Percentiles rank a stretch among this genome's conserved stretches.
phyloP scores from a whole-genome alignment of 106 monocot genomes.

The Xerophyta viscosa region DNA sequence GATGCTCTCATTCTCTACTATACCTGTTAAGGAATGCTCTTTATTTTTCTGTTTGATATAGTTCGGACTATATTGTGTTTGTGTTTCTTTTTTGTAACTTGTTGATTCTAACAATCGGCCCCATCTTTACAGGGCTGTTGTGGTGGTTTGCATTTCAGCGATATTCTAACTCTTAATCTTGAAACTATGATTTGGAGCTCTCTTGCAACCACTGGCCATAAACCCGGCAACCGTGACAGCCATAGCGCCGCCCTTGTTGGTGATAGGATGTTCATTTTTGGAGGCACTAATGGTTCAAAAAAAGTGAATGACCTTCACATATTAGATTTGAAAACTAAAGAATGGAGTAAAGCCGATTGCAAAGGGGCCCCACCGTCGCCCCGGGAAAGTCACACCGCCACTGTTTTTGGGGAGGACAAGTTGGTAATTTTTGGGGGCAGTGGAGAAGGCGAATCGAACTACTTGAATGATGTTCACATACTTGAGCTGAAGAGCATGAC shows the following conservation, averaged over 20 bases:
- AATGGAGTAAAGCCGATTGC: conserved; percentile 74
- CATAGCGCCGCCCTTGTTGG: conserved; percentile 54
- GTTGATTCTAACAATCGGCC: background rate
- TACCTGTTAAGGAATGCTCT: no score
- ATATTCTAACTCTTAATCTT: conserved; percentile 65
- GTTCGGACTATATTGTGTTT: no score
- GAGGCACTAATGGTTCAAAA: conserved; percentile 76
- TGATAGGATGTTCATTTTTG: conserved; percentile 61
- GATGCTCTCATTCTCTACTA: no score
- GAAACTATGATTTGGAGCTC: conserved; percentile 76
- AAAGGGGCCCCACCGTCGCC: conserved; percentile 56
- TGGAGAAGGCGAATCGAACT: conserved; percentile 82
- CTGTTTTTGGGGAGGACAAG: conserved; percentile 39
- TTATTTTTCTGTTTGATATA: no score
- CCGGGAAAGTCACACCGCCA: conserved; percentile 78
- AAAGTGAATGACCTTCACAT: conserved; percentile 87
- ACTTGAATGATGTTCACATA: conserved; percentile 84
- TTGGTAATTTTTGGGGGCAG: conserved; percentile 84
- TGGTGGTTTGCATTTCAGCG: conserved; percentile 84
- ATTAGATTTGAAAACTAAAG: conserved; percentile 55
- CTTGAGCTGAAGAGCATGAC: conserved; percentile 67
- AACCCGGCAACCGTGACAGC: conserved; percentile 80
- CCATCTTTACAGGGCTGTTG: conserved; percentile 63
- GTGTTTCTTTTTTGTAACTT: no score
- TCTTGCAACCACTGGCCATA: conserved; percentile 52